Base-by-base conservation (phyloP, 768 basidiomycete genomes). In the Paxillus ammoniavirescens region DNA sequence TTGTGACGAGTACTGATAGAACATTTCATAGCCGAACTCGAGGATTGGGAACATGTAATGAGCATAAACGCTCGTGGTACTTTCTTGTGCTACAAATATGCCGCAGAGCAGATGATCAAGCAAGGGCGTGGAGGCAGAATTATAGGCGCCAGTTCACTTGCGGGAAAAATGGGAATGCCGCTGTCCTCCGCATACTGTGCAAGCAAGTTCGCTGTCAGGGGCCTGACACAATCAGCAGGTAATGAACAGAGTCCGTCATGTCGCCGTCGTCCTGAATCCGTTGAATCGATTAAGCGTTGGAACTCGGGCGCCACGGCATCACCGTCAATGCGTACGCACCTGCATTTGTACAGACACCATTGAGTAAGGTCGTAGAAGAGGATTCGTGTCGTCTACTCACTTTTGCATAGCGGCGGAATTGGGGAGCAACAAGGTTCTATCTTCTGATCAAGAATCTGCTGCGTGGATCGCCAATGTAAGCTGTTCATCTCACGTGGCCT, bases 71-170 rank as follows among this genome's bases (percentile, higher is more conserved):
- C 77, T 55, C 76, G 80, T 49, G 84, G 83, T 36, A 69, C 76
- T 2, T 84, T 81, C 69, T 74, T 82, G 55, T 86, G 82, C 62
- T 86, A 86, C 42, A 82, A 85, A 49, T 74, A 84, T 54, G 86
- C 84, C 2, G 84, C 81, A 15, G 71, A 70, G 48, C 78, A 81
- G 59, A 87, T 87, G 86, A 73, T 83, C 8, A 52, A 61, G 8
- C 80, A 81, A 67, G 75, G 77, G 0, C 69, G 66, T 5, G 77
- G 82, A 14, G 82, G 84, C 1, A 72, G 79, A 15, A 81, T 87
- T 54, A 75, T 86, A 26, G 79, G 85, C 1, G 67, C 67, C 8
- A 61, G 58, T 21, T 69, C 63, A 5, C 0, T 53, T 8, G 38
- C 33, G 1, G 61, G 59, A 17, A 62, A 54, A 45, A 0, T 37